Base-by-base conservation (phyloP, 257 asterid genomes). In the Primulina huaijiensis region DNA sequence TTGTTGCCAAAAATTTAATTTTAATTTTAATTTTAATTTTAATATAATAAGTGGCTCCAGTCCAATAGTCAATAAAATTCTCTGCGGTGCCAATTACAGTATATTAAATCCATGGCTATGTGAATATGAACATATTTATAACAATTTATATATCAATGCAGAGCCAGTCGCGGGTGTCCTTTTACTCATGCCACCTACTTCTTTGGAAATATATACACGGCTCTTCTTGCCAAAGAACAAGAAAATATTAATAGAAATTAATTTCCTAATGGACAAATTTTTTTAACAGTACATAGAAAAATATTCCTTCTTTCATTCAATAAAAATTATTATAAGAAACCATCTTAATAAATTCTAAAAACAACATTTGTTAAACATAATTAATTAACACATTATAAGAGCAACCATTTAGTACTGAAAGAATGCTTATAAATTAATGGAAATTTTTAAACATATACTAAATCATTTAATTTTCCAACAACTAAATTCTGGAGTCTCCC, bases 131-230 rank as follows among this genome's bases (percentile, higher is more conserved):
- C 50, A 35, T 37, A 38, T 34, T 46, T 62, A 38, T 56, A 72
- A 62, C 74, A 72, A 67, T 57, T 78, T 69, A n/a, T n/a, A n/a
- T n/a, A 64, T 43, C n/a, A 3, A 43, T 43, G 55, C 4, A 57
- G 73, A 74, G 78, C 75, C 66, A 80, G 77, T 66, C 75, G 81
- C 60, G 79, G 73, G 43, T 62, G 79, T 81, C 82, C 68, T 72
- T 64, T 75, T 65, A 76, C 72, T 65, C 34, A 76, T 75, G 65
- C 34, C 62, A 73, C 67, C 81, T 64, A 64, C 75, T 61, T 64
- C 59, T 63, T 75, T 56, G 67, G 66, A 70, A 71, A 43, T 14
- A n/a, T 40, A 62, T 2, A n/a, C 31, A 62, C 5, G 16, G 52
- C 72, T 31, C 27, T 23, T 64, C 34, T 31, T 52, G 61, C 14